Base-by-base conservation (phyloP, 805 yeast genomes). In the Saccharomycopsis microspora region DNA sequence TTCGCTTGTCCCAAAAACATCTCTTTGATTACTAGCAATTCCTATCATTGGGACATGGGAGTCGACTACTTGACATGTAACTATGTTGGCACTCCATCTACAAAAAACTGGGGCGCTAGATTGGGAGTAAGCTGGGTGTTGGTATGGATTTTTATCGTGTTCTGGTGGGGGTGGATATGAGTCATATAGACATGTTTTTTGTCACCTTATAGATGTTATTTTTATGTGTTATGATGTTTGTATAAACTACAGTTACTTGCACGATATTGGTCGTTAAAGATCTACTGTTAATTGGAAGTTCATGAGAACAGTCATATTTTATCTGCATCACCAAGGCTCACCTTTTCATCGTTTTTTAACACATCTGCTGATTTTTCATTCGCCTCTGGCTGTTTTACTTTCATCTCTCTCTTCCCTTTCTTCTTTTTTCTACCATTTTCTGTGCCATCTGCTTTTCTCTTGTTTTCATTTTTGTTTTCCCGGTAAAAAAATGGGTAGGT, bases 1-100 rank as follows among this genome's bases (percentile, higher is more conserved):
- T 88, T 90, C 60, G 57, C 63, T 10, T 93, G 97, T 56, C 97
- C 98, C 0, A 56, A 50, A 1, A 45, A 50, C 19, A 32, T 9
- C 29, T 32, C 51, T 3, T 3, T 19, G 6, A 44, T 36, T 6
- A 19, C 37, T 9, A n/a, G 28, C 4, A 50, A 38, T 34, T 41
- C 35, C 8, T 50, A 50, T 33, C 47, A 47, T 31, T 47, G 51
- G 53, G 53, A 50, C 32, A 33, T 35, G 5, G 51, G 51, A 3
- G 34, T 28, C 1, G 39, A 42, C n/a, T 47, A 50, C 32, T 6
- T 44, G 4, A 48, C 50, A 9, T 50, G 53, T 36, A 50, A 50
- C 39, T 50, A 38, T 44, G 51, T 50, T 27, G 53, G 53, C 7
- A n/a, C 35, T 19, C 31, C 27, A 11, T 19, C 46, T 10, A 35